Evolutionary conservation across 169 alveolate species (phyloP), one percentile per base, ranked within the genome.

Genomic region (Perkinsus marinus): DNA sequence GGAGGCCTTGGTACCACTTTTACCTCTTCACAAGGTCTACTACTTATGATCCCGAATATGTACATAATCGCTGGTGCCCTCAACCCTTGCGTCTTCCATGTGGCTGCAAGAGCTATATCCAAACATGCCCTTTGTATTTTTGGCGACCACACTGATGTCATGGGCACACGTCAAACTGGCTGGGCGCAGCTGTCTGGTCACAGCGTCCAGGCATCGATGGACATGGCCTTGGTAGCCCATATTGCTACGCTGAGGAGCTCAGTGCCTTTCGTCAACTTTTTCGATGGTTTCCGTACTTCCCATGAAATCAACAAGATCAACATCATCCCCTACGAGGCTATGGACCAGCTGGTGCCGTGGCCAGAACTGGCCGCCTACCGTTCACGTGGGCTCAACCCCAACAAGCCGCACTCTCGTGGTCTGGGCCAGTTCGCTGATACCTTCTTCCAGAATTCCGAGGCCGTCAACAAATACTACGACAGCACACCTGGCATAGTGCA

Each of bases 61-160:
- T 94, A 93, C 93, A 94, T 93, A 69, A 93, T 94, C 79, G 96
- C 96, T 19, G 96, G 96, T 0, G 96, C 93, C 91, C 93, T 94
- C 89, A 92, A 91, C 91, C 96, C 96, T 36, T 93, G 95, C 90
- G 96, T 94, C 39, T 92, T 94, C 93, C 96, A 94, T 37, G 95
- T 94, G 26, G 93, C 95, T 5, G 96, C 96, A 0, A 92, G 96
- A 34, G 96, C 96, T 0, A 68, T 94, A 0, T 95, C 96, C 2
- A 93, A 94, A 38, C 94, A 94, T 89, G 94, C 96, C n/a, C 93
- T 94, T 38, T 92, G 94, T 90, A 94, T 94, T 91, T 94, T 94
- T 89, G 96, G 96, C 13, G 96, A 94, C 90, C 96, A 94, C 92
- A 93, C 91, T 68, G 96, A 94, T 91, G 93, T 94, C 90, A 94